Evolutionary conservation across 225 moss, liverwort and hornwort species (phyloP).

Genomic region (Polytrichum formosum): DNA sequence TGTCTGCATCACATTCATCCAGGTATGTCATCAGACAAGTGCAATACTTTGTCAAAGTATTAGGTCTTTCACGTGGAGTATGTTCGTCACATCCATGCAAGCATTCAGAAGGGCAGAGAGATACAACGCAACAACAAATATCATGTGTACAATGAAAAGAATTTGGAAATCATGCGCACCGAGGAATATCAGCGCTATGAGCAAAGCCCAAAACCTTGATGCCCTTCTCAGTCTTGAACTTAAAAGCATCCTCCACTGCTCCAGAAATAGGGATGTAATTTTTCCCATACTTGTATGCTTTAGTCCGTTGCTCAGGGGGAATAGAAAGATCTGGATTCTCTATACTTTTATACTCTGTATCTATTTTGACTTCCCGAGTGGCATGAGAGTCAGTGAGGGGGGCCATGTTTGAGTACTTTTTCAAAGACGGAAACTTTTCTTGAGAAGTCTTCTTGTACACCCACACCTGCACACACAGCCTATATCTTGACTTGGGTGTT

Average conservation of each 20-base stretch:
- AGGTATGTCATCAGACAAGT: slow-evolving; percentile 11
- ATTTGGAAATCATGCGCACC: slow-evolving; percentile 37
- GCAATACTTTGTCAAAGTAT: too few species aligned
- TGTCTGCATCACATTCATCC: slow-evolving; percentile 56
- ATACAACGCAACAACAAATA: not conserved
- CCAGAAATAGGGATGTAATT: slow-evolving; percentile 77
- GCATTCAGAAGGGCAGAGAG: not conserved
- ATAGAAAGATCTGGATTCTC: slow-evolving; percentile 58
- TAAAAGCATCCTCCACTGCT: slow-evolving; percentile 57
- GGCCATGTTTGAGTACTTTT: slow-evolving; percentile 75
- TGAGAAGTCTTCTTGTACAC: slow-evolving; percentile 89
- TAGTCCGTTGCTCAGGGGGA: slow-evolving; percentile 87
- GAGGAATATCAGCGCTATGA: slow-evolving; percentile 62
- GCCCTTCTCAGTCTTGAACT: slow-evolving; percentile 82
- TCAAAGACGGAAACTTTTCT: slow-evolving; percentile 78
- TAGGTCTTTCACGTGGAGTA: too few species aligned
- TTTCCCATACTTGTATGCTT: slow-evolving; percentile 96
- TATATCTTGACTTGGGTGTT: not conserved
- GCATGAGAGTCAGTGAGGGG: slow-evolving; percentile 39
- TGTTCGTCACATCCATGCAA: too few species aligned
- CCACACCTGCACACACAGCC: slow-evolving; percentile 65
- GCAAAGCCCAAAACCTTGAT: slow-evolving; percentile 80
- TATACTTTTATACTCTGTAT: slow-evolving; percentile 66
- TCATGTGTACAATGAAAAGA: not conserved
- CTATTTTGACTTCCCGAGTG: slow-evolving; percentile 70